Base-by-base conservation (phyloP, 768 basidiomycete species). In the Psilocybe azurescens region DNA sequence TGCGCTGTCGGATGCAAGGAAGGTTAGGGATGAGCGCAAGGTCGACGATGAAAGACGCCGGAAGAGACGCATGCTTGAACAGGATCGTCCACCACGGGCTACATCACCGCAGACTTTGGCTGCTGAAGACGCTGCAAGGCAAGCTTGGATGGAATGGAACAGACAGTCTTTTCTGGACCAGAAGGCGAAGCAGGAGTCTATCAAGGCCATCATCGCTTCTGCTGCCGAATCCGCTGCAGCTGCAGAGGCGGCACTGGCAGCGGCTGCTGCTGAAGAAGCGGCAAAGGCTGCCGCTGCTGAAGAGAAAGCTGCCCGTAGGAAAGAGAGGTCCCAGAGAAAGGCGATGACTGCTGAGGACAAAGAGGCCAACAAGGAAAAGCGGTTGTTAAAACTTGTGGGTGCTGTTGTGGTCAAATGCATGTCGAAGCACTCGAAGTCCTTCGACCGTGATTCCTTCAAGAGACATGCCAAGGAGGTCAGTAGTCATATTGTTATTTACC, bases 401-500 rank as follows among this genome's bases (percentile, higher is more conserved):
- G 87, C 88, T 1, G 88, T 97, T 5, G 97, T 99, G 44, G 97
- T 99, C 41, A 91, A 89, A 74, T 88, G 83, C 60, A 95, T 99
- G 95, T 91, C 89, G 60, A 97, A 95, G 78, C 89, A 98, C 70
- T 82, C 87, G 54, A 81, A 88, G 57, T 77, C 87, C 49, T 83
- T 97, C 73, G 85, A 88, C 58, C 84, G 85, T 53, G 95, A 97
- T 6, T 73, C 81, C 56, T 98, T 99, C 85, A 99, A 99, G 82
- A 89, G 89, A 72, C 88, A 97, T 71, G 97, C 97, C 2, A 94
- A 95, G 73, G 94, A 98, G 86, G 97, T 94, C 70, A 30, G 3
- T 32, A 57, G 58, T 36, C 39, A 53, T 58, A 48, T 32, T 52
- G 6, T 52, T 32, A 16, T 14, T 30, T 49, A 2, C 59, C 28